Evolutionary conservation across 2,329 filamentous ascomycete genomes (phyloP).

Genomic region (Bimuria novae-zelandiae): DNA sequence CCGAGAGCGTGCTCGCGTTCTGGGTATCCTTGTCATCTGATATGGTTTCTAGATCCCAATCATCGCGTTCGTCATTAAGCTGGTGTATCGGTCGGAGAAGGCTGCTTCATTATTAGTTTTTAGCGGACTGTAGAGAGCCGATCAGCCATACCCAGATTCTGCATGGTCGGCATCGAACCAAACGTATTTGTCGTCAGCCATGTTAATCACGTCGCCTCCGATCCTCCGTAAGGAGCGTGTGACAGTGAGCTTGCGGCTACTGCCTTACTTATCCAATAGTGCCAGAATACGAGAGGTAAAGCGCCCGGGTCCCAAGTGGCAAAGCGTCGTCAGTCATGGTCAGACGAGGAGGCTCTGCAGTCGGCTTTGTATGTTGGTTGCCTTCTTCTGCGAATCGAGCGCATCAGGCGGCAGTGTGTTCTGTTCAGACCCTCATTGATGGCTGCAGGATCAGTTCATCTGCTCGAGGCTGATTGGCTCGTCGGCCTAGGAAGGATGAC

Average conservation of each 20-base stretch:
- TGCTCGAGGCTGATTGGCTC: background rate
- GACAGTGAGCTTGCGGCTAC: background rate
- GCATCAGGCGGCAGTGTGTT: background rate
- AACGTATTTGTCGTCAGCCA: background rate
- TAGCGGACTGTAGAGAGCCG: too few relatives aligned
- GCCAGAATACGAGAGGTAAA: too few relatives aligned
- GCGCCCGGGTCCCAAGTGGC: background rate
- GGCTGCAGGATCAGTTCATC: background rate
- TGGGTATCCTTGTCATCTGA: background rate
- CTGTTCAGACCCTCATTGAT: background rate
- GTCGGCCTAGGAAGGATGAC: background rate
- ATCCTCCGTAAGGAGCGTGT: background rate
- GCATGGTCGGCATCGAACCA: background rate
- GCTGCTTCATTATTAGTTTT: background rate
- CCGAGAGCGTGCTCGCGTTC: background rate
- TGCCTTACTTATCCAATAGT: too few relatives aligned
- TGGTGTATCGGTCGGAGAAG: background rate
- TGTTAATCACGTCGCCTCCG: background rate
- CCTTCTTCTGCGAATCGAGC: background rate
- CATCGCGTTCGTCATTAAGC: background rate
- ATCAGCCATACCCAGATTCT: background rate
- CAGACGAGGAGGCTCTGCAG: background rate
- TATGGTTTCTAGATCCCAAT: background rate
- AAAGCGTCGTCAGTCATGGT: background rate
- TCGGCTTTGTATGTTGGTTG: background rate